Evolutionary conservation across 805 yeast genomes (phyloP).

Genomic region (Saturnispora sanitii): DNA sequence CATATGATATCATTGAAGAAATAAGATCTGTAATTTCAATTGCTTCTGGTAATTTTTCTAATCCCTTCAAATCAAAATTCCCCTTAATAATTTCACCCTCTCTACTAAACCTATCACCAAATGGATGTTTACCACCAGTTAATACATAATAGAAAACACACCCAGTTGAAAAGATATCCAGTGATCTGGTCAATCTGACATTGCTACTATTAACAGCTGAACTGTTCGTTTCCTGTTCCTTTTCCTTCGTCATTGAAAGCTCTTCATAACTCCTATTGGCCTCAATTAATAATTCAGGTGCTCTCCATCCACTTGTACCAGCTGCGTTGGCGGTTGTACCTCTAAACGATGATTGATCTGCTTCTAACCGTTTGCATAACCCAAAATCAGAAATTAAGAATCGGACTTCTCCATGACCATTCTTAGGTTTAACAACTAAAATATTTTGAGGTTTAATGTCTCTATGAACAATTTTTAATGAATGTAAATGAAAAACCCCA

Average conservation of each 20-base stretch:
- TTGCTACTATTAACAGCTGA: too few species aligned
- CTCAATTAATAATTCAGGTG: slow-evolving; percentile 41
- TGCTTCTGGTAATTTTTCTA: slow-evolving; percentile 36
- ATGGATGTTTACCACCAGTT: slow-evolving; percentile 82
- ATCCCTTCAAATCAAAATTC: slow-evolving; percentile 39
- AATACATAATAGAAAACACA: slow-evolving; percentile 86
- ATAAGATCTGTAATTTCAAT: slow-evolving; percentile 69
- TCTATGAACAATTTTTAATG: slow-evolving; percentile 85
- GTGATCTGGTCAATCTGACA: slow-evolving; percentile 75
- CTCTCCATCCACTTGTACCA: slow-evolving; percentile 98
- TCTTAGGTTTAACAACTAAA: slow-evolving; percentile 63
- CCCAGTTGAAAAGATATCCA: slow-evolving; percentile 90
- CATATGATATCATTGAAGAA: slow-evolving; percentile 53
- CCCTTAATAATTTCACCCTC: slow-evolving; percentile 82
- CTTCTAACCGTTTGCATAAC: slow-evolving; percentile 81
- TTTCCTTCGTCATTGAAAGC: slow-evolving; percentile 30
- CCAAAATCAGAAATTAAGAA: slow-evolving; percentile 93
- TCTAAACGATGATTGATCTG: slow-evolving; percentile 85
- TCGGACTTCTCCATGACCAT: slow-evolving; percentile 33
- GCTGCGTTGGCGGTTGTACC: slow-evolving; percentile 91
- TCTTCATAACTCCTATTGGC: slow-evolving; percentile 30
- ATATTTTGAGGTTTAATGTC: slow-evolving; percentile 94
- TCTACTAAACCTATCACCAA: slow-evolving; percentile 82
- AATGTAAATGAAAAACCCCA: slow-evolving; percentile 81
- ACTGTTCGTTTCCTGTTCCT: background rate